Base-by-base conservation (phyloP, 208 protist genomes). In the Lotmaria passim region DNA sequence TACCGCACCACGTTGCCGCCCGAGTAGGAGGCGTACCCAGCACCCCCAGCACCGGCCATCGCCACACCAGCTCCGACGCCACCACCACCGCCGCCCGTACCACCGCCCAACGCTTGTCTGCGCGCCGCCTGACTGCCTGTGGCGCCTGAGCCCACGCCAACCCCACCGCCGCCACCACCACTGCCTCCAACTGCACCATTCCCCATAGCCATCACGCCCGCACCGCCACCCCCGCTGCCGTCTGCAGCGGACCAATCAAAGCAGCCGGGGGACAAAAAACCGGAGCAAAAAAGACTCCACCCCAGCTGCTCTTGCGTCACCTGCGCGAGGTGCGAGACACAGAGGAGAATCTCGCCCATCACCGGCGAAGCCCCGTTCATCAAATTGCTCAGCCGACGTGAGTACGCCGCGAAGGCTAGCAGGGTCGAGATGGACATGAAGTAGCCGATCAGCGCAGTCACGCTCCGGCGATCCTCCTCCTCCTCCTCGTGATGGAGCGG, bases 301-400 rank as follows among this genome's bases (percentile, higher is more conserved):
- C 71, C 71, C 34, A 77, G 71, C 57, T 77, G 71, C 57, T 77
- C 71, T 28, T 70, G 71, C 47, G 71, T 77, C 57, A 71, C 71
- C 48, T 71, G 62, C 21, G 71, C 21, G 17, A 77, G 55, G 48
- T 77, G 71, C 12, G 56, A 77, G 21, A 67, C 57, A 23, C 62
- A 77, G 19, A 67, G 66, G 23, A 77, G 23, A 48, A 77, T 77
- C 57, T 77, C 62, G 14, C 63, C 47, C 63, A 77, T 71, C 63
- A 77, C 55, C 15, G 71, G 71, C 41, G 71, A 77, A 10, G 47
- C 63, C 5, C 71, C 71, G 31, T 33, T 71, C 71, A 71, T 71
- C 33, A 77, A 51, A n/a, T 71, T 66, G 31, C 41, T 61, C 24
- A 77, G 39, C 15, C 50, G 62, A n/a, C 56, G 71, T n/a, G 31